phyloP scores from a whole-genome alignment of 139 green algal genomes.

The Tetradesmus lagerheimii region DNA sequence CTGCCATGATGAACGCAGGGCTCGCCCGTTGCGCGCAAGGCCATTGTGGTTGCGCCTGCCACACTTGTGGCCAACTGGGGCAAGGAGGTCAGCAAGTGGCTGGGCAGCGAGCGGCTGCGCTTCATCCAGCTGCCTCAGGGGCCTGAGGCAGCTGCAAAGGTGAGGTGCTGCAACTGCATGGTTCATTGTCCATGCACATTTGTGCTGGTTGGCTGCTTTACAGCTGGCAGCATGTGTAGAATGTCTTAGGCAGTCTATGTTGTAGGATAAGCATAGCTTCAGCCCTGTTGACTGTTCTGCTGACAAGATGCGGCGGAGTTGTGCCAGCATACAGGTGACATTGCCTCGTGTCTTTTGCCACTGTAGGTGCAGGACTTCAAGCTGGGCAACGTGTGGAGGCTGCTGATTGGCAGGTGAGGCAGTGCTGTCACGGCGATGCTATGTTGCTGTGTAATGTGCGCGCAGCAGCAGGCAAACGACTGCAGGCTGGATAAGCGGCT shows the following conservation, averaged over 20 bases:
- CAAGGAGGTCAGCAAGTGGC: constrained; percentile 85
- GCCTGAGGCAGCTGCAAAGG: constrained; percentile 24
- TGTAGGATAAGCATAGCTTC: too few species aligned
- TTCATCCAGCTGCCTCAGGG: constrained; percentile 49
- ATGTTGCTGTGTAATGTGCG: constrained; percentile 15
- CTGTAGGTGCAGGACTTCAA: constrained; percentile 55
- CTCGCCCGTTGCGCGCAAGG: constrained; percentile 48
- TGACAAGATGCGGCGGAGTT: too few species aligned
- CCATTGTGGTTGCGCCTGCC: constrained; percentile 83
- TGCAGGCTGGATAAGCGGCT: not conserved
- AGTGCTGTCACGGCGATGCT: not conserved
- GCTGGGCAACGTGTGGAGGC: constrained; percentile 33
- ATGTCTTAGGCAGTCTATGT: too few species aligned
- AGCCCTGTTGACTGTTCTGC: too few species aligned
- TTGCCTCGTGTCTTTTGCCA: not conserved
- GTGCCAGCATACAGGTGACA: not conserved
- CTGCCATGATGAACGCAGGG: too few species aligned
- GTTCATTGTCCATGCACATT: not conserved
- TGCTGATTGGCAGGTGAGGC: constrained; percentile 51
- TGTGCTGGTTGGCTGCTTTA: too few species aligned
- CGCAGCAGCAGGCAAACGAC: not conserved
- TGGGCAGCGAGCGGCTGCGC: constrained; percentile 78
- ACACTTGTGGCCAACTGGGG: constrained; percentile 87
- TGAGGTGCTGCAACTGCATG: constrained; percentile 26
- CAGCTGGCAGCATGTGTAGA: too few species aligned